Evolutionary conservation across 176 grass and related monocot species (phyloP), one percentile per base, ranked within the genome.

Genomic region (Raddia distichophylla): DNA sequence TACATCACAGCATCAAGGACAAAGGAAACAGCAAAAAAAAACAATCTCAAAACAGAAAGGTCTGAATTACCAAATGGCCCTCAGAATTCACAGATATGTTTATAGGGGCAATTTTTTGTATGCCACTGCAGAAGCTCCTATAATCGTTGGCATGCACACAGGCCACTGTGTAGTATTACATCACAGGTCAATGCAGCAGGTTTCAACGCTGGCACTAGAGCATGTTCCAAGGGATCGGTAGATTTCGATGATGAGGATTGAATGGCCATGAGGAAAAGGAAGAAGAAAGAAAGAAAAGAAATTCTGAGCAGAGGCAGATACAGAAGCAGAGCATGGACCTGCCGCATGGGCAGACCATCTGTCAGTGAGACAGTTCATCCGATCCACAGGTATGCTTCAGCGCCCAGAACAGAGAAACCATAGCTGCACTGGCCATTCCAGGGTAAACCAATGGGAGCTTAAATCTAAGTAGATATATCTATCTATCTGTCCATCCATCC

Each of bases 391-490:
- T 43, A 80, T 40, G 77, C 37, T 64, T 64, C 77, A 52, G 56
- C 56, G 46, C 78, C 83, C 54, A 85, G 65, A 77, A 50, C 72
- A 77, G 43, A 81, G 58, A 57, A 82, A 58, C 72, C 82, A 46
- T 62, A 78, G 61, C 72, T 44, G 78, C 73, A 82, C 33, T 73
- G 65, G 73, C 78, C 73, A 81, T 81, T 73, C 67, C 78, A 46
- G 51, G 9, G 14, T 1, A 43, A 5, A 5, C 72, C 72, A 77
- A 22, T 48, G 12, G 14, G 48, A 66, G 42, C 82, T 47, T 53
- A 62, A 45, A 88, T 54, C 69, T 64, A 33, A 60, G 17, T 46
- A 16, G 69, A 84, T 74, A 68, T 60, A 84, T 79, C 74, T 3
- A 55, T 77, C 64, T 0, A 76, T 76, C 76, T 5, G 79, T 86